Evolutionary conservation across 2,329 filamentous ascomycete genomes (phyloP).

Genomic region (Escovopsis sp.): DNA sequence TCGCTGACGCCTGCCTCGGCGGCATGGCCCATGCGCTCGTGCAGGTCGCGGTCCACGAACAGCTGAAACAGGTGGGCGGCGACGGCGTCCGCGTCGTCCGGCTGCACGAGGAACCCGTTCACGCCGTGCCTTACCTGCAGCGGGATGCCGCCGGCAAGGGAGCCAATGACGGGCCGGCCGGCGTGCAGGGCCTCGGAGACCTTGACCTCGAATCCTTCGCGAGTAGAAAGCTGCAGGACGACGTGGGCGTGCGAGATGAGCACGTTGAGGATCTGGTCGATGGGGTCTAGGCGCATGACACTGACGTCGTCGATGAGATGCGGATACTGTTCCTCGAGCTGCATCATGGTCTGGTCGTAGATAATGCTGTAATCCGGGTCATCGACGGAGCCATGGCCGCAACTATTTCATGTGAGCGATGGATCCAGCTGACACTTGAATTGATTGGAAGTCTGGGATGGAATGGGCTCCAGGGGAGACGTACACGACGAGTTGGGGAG

Average conservation of each 20-base stretch:
- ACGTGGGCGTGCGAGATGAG: conserved; percentile 58
- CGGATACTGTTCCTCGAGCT: conserved; percentile 47
- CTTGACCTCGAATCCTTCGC: conserved; percentile 77
- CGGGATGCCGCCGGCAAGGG: conserved; percentile 62
- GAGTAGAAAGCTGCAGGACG: conserved; percentile 63
- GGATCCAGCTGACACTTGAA: no score
- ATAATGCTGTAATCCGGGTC: conserved; percentile 62
- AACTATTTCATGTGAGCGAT: conserved; percentile 16
- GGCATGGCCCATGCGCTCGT: conserved; percentile 48
- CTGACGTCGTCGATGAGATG: conserved; percentile 51
- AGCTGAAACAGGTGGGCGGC: conserved; percentile 51
- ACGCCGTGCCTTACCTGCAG: conserved; percentile 58
- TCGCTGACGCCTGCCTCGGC: conserved; percentile 57
- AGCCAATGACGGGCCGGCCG: conserved; percentile 63
- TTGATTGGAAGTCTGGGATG: no score
- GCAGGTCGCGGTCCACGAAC: conserved; percentile 48
- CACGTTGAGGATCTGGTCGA: conserved; percentile 66
- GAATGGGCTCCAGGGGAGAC: no score
- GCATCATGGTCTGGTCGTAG: conserved; percentile 55
- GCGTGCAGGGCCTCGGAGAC: conserved; percentile 73
- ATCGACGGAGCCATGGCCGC: conserved; percentile 66
- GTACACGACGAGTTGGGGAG: conserved; percentile 57
- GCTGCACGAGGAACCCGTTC: conserved; percentile 59
- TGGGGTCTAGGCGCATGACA: conserved; percentile 61
- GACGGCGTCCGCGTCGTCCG: conserved; percentile 54